Evolutionary conservation across 164 flowering plant species (phyloP).

Genomic region (Umbellularia californica): DNA sequence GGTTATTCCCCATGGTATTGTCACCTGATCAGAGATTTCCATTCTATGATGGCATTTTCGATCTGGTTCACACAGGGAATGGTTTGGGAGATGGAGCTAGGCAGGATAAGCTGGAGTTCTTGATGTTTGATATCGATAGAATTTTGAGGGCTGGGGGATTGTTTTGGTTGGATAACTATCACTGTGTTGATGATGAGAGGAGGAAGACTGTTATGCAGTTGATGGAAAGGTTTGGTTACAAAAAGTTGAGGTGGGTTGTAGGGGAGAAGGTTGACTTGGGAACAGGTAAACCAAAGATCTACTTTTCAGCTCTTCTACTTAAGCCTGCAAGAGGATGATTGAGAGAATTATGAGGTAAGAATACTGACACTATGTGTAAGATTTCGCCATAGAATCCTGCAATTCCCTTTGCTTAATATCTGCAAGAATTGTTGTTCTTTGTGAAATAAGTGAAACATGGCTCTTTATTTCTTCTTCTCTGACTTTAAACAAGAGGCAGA

Average conservation of each 20-base stretch:
- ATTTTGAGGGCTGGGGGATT: slow-evolving; percentile 80
- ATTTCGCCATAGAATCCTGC: no score
- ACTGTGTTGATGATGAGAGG: slow-evolving; percentile 68
- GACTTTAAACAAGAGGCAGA: slow-evolving; percentile 16
- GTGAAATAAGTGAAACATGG: slow-evolving; percentile 27
- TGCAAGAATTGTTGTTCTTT: slow-evolving; percentile 17
- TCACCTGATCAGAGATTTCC: slow-evolving; percentile 89
- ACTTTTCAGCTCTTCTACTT: slow-evolving; percentile 85
- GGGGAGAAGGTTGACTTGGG: slow-evolving; percentile 68
- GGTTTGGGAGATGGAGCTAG: slow-evolving; percentile 58
- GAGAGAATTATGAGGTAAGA: slow-evolving; percentile 11
- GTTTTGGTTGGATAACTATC: slow-evolving; percentile 88
- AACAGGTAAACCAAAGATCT: slow-evolving; percentile 60
- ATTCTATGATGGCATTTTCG: slow-evolving; percentile 75
- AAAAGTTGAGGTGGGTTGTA: slow-evolving; percentile 91
- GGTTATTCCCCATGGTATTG: slow-evolving; percentile 72
- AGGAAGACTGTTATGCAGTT: slow-evolving; percentile 57
- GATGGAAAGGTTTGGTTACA: slow-evolving; percentile 87
- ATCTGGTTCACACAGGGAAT: slow-evolving; percentile 59
- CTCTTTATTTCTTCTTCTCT: slow-evolving; percentile 12
- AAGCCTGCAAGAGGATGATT: slow-evolving; percentile 74
- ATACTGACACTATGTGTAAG: background rate
- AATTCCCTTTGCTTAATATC: slow-evolving; percentile 9
- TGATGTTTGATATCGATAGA: slow-evolving; percentile 91
- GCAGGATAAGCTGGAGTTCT: slow-evolving; percentile 82